These are phyloP conservation scores for Trichoderma sp. DNA, from an alignment of 2,329 filamentous ascomycete genomes.

Conservation along the genomic window DNA sequence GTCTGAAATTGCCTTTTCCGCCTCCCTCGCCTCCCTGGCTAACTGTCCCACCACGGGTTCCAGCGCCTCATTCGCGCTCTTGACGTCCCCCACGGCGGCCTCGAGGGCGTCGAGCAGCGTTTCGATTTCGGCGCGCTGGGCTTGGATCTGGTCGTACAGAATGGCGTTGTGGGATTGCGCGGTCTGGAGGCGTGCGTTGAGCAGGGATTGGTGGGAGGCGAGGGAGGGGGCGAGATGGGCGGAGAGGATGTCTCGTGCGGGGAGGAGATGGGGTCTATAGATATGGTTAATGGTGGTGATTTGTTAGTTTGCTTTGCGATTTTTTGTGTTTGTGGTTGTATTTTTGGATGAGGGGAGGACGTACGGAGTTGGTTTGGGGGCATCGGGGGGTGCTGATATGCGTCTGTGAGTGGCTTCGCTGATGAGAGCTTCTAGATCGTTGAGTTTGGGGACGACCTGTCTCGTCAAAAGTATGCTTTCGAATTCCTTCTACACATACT, in stretches of 20 bases:
- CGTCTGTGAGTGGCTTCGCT: constrained; percentile 43
- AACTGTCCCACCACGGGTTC: constrained; percentile 46
- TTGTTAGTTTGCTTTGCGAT: neutral
- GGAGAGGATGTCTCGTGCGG: constrained; percentile 48
- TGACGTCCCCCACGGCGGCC: constrained; percentile 51
- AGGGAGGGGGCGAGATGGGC: constrained; percentile 56
- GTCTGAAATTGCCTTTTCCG: constrained; percentile 14
- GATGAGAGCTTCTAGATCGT: constrained; percentile 56
- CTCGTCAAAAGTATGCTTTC: constrained; percentile 50
- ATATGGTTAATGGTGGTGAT: neutral
- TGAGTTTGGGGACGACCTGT: constrained; percentile 54
- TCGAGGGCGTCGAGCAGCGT: constrained; percentile 49
- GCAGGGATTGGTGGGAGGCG: constrained; percentile 50
- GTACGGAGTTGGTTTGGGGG: constrained; percentile 44
- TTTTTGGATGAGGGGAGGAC: constrained; percentile 25
- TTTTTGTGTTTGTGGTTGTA: neutral
- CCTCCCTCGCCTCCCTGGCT: constrained; percentile 46
- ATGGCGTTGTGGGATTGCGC: constrained; percentile 55
- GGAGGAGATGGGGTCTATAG: constrained; percentile 53
- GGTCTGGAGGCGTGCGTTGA: constrained; percentile 56
- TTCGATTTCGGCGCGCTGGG: constrained; percentile 55
- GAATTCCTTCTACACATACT: constrained; percentile 50
- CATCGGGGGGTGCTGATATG: constrained; percentile 23
- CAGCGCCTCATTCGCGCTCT: constrained; percentile 49
- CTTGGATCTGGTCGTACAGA: constrained; percentile 48